Base-by-base conservation (phyloP, 352 stramenopile species). In the Globisporangium nunn region DNA sequence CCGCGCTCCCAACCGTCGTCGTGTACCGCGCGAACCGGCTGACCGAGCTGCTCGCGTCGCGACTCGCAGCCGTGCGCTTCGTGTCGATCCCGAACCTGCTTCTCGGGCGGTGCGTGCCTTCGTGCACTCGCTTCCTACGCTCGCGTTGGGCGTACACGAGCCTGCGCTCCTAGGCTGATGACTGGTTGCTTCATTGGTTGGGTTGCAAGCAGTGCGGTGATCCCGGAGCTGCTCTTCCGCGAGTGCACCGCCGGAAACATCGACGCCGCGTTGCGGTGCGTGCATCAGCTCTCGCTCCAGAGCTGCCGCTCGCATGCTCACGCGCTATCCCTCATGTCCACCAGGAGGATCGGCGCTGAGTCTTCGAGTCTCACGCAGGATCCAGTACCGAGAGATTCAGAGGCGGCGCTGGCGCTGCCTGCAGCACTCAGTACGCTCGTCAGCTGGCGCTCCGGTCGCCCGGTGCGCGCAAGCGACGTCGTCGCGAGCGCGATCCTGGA, bases 61-160 rank as follows among this genome's bases (percentile, higher is more conserved):
- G 58, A 11, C 58, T 90, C 18, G 77, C 74, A 28, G 71, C 78
- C 8, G 82, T 90, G n/a, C 62, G 64, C 3, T 89, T 81, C 51
- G 79, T 92, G n/a, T 90, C 82, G 6, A 59, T 92, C 17, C 82
- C 82, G 10, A 92, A 90, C 53, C 61, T 92, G 0, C 58, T 92
- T 17, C 65, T 85, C 5, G 75, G 75, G 45, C 70, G 68, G 76
- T 88, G 45, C 23, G 67, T 50, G 6, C 23, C 23, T 23, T 23
- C 23, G 23, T 23, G 23, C 23, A 44, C 3, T 23, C 10, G 43
- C 18, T 48, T 6, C 3, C 10, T 47, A 4, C 3, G 7, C 7
- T 40, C 15, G 18, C 41, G n/a, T 4, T 47, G 15, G 14, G 18
- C 12, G 41, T 23, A 28, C 41, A 17, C 28, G 6, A 3, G 2